Evolutionary conservation across 257 asterid genomes (phyloP).

Genomic region (Orobanche coerulescens): DNA sequence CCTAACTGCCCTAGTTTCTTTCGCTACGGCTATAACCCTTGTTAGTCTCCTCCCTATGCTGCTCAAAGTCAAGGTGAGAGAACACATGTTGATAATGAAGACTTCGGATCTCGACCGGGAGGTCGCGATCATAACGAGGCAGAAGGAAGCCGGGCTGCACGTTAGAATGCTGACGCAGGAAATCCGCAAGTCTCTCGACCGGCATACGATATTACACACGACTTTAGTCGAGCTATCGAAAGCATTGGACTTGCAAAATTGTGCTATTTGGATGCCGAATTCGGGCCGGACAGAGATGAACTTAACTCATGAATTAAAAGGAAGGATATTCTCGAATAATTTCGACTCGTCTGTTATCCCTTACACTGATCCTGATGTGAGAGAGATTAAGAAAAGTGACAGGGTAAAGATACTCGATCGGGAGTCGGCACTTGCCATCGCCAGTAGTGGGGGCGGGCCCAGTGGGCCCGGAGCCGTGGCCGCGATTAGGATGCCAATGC

Average conservation of each 20-base stretch:
- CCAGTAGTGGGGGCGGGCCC: constrained; percentile 55
- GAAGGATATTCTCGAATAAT: constrained; percentile 32
- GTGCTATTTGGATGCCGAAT: constrained; percentile 95
- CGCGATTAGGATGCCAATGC: constrained; percentile 95
- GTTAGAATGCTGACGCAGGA: constrained; percentile 94
- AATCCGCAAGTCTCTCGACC: constrained; percentile 83
- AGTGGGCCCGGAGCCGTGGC: constrained; percentile 69
- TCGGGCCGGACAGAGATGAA: constrained; percentile 57
- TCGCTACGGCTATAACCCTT: constrained; percentile 82
- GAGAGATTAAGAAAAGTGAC: constrained; percentile 49
- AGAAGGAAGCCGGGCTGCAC: constrained; percentile 71
- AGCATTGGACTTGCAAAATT: constrained; percentile 61
- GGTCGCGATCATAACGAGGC: constrained; percentile 63
- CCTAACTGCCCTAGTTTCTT: constrained; percentile 79
- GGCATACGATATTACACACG: constrained; percentile 74
- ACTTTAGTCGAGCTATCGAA: constrained; percentile 87
- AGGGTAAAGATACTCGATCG: constrained; percentile 59
- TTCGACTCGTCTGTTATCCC: constrained; percentile 31
- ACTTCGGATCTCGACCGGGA: constrained; percentile 80
- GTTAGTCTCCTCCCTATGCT: constrained; percentile 65
- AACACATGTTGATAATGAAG: constrained; percentile 68
- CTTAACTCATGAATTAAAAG: constrained; percentile 57
- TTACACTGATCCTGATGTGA: constrained; percentile 48
- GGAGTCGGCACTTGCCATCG: constrained; percentile 60
- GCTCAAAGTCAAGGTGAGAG: constrained; percentile 77